Base-by-base conservation (phyloP, 1,284 basidiomycete genomes). In the Cystobasidiaceae sp. region DNA sequence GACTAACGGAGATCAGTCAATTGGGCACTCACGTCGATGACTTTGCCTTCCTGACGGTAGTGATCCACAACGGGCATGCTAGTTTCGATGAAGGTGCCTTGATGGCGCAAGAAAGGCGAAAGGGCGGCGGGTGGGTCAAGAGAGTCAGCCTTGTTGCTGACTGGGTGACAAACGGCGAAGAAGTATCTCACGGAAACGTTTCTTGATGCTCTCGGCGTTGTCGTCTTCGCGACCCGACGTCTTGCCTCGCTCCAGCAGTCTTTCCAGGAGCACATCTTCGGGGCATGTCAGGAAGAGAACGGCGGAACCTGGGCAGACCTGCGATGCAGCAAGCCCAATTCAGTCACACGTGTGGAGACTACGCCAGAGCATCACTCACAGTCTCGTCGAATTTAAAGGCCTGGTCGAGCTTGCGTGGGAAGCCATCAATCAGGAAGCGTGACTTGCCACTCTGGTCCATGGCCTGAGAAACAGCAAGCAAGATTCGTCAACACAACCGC, bases 331-430 rank as follows among this genome's bases (percentile, higher is more conserved):
- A 45, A 60, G 28, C 51, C 33, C 43, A 51, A 41, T 50, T 33
- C 25, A 43, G n/a, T 11, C n/a, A 39, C 37, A 39, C 37, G n/a
- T 39, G n/a, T 55, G 43, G 41, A 30, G 43, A 61, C 27, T 19
- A 51, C 23, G 28, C 55, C 58, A 4, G 32, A 34, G 25, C 30
- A 17, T 7, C 0, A 79, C 84, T 72, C 72, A 93, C 93, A 52
- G 85, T 83, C 74, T 90, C 81, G 75, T 98, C 96, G 75, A 98
- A 99, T 78, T 87, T 87, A 74, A 87, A 71, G 0, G 94, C 94
- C 79, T 99, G 96, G 77, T 98, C 96, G 91, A 98, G 93, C 82
- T 97, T 91, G 68, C 96, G 84, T 48, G 96, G 96, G 80, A 98
- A 98, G 3, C 96, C 96, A 72, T 99, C 96, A 71, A 99, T 87